phyloP scores from a whole-genome alignment of 2,329 filamentous ascomycete genomes.

The Monosporascus ibericus region DNA sequence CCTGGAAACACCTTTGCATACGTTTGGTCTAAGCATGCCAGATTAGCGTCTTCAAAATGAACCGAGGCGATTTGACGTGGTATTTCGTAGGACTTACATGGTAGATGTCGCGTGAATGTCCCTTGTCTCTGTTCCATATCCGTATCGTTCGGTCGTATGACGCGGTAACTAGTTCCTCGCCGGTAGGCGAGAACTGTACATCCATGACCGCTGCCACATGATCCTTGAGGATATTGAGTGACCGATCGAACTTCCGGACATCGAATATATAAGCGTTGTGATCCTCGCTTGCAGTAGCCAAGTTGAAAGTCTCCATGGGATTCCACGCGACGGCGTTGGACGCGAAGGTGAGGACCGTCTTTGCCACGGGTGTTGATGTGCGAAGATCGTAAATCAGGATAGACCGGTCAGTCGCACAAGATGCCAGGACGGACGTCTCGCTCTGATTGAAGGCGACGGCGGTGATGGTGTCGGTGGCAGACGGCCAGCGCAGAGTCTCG shows the following conservation, averaged over 20 bases:
- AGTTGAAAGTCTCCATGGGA: slow-evolving; percentile 94
- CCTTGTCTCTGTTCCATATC: slow-evolving; percentile 73
- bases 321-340: slow-evolving; percentile 88
- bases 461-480: slow-evolving; percentile 83
- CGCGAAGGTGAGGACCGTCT: slow-evolving; percentile 74
- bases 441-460: slow-evolving; percentile 86
- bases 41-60: background rate
- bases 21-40: slow-evolving; percentile 40
- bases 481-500: slow-evolving; percentile 82
- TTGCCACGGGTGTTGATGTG: slow-evolving; percentile 75
- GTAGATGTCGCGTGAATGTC: slow-evolving; percentile 88
- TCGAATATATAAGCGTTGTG: slow-evolving; percentile 85
- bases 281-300: slow-evolving; percentile 89
- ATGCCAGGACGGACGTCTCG: slow-evolving; percentile 85
- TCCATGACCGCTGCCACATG: slow-evolving; percentile 78
- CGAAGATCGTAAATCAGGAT: slow-evolving; percentile 89
- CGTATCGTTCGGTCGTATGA: slow-evolving; percentile 84
- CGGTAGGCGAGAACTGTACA: slow-evolving; percentile 90
- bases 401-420: slow-evolving; percentile 77
- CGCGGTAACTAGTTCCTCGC: slow-evolving; percentile 85
- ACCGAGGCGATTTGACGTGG: slow-evolving; percentile 29
- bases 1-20: slow-evolving; percentile 28
- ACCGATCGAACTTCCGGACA: slow-evolving; percentile 82
- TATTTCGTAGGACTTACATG: slow-evolving; percentile 95
- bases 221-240: slow-evolving; percentile 75